These are phyloP conservation scores for Daldinia decipiens DNA, from an alignment of 495 filamentous ascomycete species.

Conservation along the genomic window DNA sequence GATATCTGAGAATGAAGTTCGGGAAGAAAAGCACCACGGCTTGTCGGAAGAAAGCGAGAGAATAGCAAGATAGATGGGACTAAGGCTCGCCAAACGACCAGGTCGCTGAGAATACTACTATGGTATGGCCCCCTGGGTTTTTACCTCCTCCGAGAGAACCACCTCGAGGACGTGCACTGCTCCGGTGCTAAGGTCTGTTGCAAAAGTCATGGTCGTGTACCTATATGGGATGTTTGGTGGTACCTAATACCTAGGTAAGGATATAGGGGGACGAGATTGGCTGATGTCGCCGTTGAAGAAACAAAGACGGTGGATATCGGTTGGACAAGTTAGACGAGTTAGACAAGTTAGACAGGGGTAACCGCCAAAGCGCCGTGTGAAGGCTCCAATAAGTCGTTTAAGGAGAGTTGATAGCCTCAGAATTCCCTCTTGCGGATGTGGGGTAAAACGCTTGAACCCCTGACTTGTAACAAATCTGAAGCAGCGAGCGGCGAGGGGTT, in stretches of 20 bases:
- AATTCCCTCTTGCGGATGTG: constrained; percentile 38
- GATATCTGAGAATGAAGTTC: constrained; percentile 45
- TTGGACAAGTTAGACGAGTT: constrained; percentile 10
- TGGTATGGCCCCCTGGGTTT: not conserved
- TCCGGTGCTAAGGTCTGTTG: constrained; percentile 14
- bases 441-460: constrained; percentile 51
- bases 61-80: constrained; percentile 32
- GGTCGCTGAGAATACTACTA: not conserved
- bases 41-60: constrained; percentile 30
- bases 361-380: not conserved
- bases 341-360: constrained; percentile 22
- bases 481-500: constrained; percentile 42
- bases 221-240: constrained; percentile 55
- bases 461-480: constrained; percentile 62
- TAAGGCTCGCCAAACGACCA: not conserved
- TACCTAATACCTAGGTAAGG: too few relatives aligned
- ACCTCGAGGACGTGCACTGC: constrained; percentile 12
- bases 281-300: not conserved
- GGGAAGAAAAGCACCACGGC: constrained; percentile 42
- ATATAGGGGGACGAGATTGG: constrained; percentile 41
- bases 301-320: constrained; percentile 22
- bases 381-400: not conserved
- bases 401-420: constrained; percentile 37
- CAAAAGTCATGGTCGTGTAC: constrained; percentile 12
- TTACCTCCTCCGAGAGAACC: constrained; percentile 10